Conservation (phyloP, 208 protist genomes). For the Kentomonas sorsogonicus region DNA sequence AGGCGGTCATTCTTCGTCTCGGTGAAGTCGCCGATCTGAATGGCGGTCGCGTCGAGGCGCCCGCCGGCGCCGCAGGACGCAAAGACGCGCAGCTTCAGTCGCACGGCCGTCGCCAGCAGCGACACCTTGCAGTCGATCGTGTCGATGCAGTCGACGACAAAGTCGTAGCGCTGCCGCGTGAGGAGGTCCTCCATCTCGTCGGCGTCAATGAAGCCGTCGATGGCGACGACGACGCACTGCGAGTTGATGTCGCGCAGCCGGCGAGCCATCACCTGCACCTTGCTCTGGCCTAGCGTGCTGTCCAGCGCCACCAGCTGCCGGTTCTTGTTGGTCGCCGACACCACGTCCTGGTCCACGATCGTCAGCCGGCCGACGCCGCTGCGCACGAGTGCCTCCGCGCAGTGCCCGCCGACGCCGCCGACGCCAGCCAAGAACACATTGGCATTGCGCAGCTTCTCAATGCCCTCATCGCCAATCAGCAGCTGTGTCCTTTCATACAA, state of each 20-base stretch:
- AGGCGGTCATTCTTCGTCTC: slow-evolving; percentile 78
- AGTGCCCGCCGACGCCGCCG: slow-evolving; percentile 87
- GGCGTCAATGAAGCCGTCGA: slow-evolving; percentile 59
- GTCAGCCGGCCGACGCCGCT: slow-evolving; percentile 85
- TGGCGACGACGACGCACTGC: slow-evolving; percentile 54
- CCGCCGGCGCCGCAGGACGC: slow-evolving; percentile 82
- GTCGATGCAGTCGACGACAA: slow-evolving; percentile 90
- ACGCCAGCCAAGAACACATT: slow-evolving; percentile 81
- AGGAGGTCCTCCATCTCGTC: slow-evolving; percentile 76
- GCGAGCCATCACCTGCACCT: slow-evolving; percentile 69
- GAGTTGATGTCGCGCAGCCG: slow-evolving; percentile 79
- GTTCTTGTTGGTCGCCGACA: slow-evolving; percentile 87
- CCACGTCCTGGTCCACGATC: slow-evolving; percentile 85
- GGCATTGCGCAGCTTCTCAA: slow-evolving; percentile 41
- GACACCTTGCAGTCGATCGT: slow-evolving; percentile 85
- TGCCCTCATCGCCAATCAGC: slow-evolving; percentile 71
- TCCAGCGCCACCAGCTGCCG: slow-evolving; percentile 86
- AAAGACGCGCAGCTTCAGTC: slow-evolving; percentile 56
- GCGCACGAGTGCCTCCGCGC: slow-evolving; percentile 79
- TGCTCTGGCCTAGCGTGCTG: slow-evolving; percentile 81
- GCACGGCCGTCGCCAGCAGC: slow-evolving; percentile 54
- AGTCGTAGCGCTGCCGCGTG: slow-evolving; percentile 67
- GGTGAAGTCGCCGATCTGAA: slow-evolving; percentile 63
- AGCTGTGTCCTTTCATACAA: slow-evolving; percentile 85
- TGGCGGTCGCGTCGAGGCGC: slow-evolving; percentile 61